These are phyloP conservation scores for Fusarium napiforme DNA, from an alignment of 2,329 filamentous ascomycete species.

Conservation along the genomic window DNA sequence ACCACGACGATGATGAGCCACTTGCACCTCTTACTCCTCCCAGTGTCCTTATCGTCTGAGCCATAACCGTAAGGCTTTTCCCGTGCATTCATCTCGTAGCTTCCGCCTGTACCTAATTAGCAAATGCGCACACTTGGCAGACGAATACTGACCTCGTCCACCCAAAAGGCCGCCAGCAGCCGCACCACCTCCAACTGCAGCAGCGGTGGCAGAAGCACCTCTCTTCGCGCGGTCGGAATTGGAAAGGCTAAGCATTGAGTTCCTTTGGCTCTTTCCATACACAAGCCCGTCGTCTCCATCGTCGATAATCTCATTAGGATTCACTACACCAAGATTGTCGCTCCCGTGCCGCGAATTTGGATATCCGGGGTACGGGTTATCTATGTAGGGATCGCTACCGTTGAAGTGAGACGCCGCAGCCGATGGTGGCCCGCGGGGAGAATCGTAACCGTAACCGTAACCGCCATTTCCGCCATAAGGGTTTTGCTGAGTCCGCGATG, in stretches of 20 bases:
- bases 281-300: conserved; percentile 88
- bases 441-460: conserved; percentile 43
- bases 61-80: conserved; percentile 73
- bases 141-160: conserved; percentile 40
- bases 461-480: conserved; percentile 39
- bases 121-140: neutral
- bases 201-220: conserved; percentile 51
- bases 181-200: conserved; percentile 57
- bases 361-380: conserved; percentile 75
- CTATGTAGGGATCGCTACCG: conserved; percentile 60
- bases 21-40: conserved; percentile 72
- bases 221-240: conserved; percentile 51
- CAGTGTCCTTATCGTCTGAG: conserved; percentile 70
- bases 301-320: conserved; percentile 84
- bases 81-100: conserved; percentile 47
- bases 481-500: conserved; percentile 48
- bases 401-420: conserved; percentile 31
- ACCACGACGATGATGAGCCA: conserved; percentile 75
- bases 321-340: conserved; percentile 67
- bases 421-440: conserved; percentile 24
- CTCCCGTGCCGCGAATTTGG: conserved; percentile 56
- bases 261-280: conserved; percentile 60
- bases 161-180: conserved; percentile 54
- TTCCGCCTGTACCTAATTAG: conserved; percentile 39
- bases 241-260: conserved; percentile 69